Conservation (phyloP, 257 asterid species). For the Solanum neorickii region DNA sequence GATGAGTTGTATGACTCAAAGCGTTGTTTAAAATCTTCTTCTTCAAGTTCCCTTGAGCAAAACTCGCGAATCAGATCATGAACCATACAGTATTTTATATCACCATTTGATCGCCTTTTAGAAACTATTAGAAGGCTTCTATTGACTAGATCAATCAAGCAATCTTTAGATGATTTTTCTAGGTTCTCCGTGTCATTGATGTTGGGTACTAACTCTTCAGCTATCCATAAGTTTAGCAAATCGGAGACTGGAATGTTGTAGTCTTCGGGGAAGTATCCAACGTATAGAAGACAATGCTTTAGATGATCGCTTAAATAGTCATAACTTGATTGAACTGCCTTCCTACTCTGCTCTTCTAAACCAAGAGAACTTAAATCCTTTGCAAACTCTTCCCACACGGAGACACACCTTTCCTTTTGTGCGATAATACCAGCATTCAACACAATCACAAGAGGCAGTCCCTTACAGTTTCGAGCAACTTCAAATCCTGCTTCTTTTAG, state of each 20-base stretch:
- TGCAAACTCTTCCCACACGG: background rate
- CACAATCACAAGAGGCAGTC: background rate
- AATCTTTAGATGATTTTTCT: background rate
- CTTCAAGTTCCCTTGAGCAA: background rate
- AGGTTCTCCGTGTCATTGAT: background rate
- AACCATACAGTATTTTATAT: background rate
- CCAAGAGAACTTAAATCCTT: background rate
- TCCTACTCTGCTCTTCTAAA: background rate
- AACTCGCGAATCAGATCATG: constrained; percentile 1
- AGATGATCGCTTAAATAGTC: background rate
- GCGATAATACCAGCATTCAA: background rate
- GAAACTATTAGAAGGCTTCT: constrained; percentile 1
- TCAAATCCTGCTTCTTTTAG: background rate
- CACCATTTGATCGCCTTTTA: background rate
- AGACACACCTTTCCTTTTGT: background rate
- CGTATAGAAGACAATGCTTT: background rate
- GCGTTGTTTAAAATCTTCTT: background rate
- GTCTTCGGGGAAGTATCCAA: background rate
- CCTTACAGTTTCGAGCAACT: background rate
- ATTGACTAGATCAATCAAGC: background rate
- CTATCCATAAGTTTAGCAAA: background rate
- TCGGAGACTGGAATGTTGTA: background rate
- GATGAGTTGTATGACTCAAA: background rate
- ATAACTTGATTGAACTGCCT: background rate
- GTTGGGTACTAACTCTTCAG: background rate